These are phyloP conservation scores for Alternaria rosae DNA, from an alignment of 2,329 filamentous ascomycete genomes.

Conservation along the genomic window DNA sequence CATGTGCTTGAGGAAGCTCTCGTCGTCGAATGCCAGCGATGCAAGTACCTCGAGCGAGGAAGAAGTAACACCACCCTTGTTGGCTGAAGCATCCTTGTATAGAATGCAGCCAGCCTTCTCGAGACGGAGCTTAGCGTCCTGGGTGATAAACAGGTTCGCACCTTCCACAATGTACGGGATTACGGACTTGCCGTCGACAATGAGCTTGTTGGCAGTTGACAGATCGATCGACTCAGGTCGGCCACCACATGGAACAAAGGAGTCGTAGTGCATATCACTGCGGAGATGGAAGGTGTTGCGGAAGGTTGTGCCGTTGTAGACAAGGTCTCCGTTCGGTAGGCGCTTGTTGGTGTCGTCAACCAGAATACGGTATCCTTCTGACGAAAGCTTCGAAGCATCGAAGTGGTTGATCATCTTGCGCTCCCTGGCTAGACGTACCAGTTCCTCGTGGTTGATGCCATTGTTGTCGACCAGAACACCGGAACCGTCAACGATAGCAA, in stretches of 20 bases:
- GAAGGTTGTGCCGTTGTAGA: slow-evolving; percentile 93
- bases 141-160: slow-evolving; percentile 97
- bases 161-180: slow-evolving; percentile 98
- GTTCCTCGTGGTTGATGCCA: slow-evolving; percentile 83
- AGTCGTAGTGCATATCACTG: slow-evolving; percentile 75
- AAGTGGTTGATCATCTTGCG: slow-evolving; percentile 91
- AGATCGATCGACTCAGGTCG: slow-evolving; percentile 97
- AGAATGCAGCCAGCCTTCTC: slow-evolving; percentile 94
- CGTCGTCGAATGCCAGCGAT: slow-evolving; percentile 91
- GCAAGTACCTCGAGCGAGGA: slow-evolving; percentile 96
- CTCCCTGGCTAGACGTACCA: slow-evolving; percentile 82
- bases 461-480: slow-evolving; percentile 94
- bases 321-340: slow-evolving; percentile 84
- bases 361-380: slow-evolving; percentile 87
- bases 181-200: slow-evolving; percentile 83
- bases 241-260: slow-evolving; percentile 95
- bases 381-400: slow-evolving; percentile 83
- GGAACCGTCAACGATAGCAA: slow-evolving; percentile 91
- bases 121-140: slow-evolving; percentile 93
- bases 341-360: slow-evolving; percentile 89
- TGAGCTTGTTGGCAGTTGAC: slow-evolving; percentile 83
- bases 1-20: slow-evolving; percentile 90
- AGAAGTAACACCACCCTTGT: slow-evolving; percentile 98
- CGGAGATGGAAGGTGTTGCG: slow-evolving; percentile 97
- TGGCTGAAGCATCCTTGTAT: slow-evolving; percentile 97